A percentile compares a stretch with the other conserved stretches of the same genome.
These are phyloP conservation scores for Suhomyces vadensis DNA, from an alignment of 805 yeast species.

Conservation along the genomic window DNA sequence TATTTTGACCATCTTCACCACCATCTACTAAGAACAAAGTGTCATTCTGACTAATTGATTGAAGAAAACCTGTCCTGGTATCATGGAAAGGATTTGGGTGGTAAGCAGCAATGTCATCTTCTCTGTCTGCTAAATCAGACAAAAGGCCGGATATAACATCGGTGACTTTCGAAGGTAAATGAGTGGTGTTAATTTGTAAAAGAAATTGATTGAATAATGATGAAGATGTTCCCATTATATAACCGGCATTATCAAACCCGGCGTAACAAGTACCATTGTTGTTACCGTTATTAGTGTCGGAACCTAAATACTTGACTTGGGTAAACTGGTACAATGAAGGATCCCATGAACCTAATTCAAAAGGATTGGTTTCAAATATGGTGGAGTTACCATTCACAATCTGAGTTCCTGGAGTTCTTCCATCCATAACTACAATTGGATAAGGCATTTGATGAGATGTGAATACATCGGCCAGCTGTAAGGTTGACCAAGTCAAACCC, in stretches of 20 bases:
- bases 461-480: conserved; percentile 21
- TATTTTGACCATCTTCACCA: conserved; percentile 73
- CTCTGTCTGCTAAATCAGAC: conserved; percentile 42
- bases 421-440: conserved; percentile 29
- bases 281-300: conserved; percentile 19
- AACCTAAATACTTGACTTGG: conserved; percentile 26
- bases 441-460: conserved; percentile 28
- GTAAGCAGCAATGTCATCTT: conserved; percentile 30
- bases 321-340: conserved; percentile 25
- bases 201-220: conserved; percentile 28
- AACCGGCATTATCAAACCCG: conserved; percentile 30
- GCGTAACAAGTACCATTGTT: conserved; percentile 20
- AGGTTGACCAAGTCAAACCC: conserved; percentile 24
- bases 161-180: conserved; percentile 18
- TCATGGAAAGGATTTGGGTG: conserved; percentile 44
- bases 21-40: conserved; percentile 69
- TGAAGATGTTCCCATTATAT: conserved; percentile 26
- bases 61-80: conserved; percentile 29
- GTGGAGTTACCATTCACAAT: conserved; percentile 29
- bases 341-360: conserved; percentile 31
- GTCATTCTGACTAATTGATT: conserved; percentile 39
- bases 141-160: conserved; percentile 25
- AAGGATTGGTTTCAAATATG: conserved; percentile 27
- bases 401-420: conserved; percentile 24
- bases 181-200: conserved; percentile 18